Evolutionary conservation across 2,329 filamentous ascomycete genomes (phyloP).

Genomic region (Trichophyton mentagrophytes): DNA sequence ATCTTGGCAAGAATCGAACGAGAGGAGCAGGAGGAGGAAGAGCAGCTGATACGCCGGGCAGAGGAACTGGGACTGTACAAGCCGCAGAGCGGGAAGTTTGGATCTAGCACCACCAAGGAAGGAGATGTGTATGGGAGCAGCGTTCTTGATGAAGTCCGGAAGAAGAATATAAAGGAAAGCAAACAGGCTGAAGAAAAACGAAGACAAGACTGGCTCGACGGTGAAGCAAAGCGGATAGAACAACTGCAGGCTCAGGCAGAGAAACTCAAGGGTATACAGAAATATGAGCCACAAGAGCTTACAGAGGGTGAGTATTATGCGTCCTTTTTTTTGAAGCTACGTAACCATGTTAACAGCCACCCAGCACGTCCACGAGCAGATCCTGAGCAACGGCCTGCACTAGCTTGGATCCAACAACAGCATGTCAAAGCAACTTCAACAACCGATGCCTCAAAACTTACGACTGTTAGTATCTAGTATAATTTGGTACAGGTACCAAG

Average conservation of each 20-base stretch:
- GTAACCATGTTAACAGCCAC: background rate
- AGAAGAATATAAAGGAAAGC: slow-evolving; percentile 29
- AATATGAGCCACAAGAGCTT: slow-evolving; percentile 24
- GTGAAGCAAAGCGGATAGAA: slow-evolving; percentile 35
- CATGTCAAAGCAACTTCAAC: slow-evolving; percentile 27
- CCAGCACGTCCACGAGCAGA: slow-evolving; percentile 30
- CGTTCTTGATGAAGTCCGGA: slow-evolving; percentile 28
- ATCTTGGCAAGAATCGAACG: slow-evolving; percentile 34
- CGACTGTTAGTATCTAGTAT: slow-evolving; percentile 20
- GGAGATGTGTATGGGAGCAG: slow-evolving; percentile 32
- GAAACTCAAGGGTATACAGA: slow-evolving; percentile 26
- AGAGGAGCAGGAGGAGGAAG: slow-evolving; percentile 27
- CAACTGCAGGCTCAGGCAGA: slow-evolving; percentile 21
- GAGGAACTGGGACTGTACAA: slow-evolving; percentile 31
- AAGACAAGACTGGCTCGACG: slow-evolving; percentile 40
- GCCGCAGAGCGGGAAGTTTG: slow-evolving; percentile 34
- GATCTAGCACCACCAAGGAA: slow-evolving; percentile 29
- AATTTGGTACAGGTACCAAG: no score
- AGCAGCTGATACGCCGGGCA: slow-evolving; percentile 25
- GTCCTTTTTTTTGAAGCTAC: background rate
- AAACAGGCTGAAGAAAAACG: slow-evolving; percentile 35
- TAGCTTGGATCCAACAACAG: slow-evolving; percentile 34
- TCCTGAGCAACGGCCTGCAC: slow-evolving; percentile 25
- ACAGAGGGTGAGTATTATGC: slow-evolving; percentile 22
- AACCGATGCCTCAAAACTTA: slow-evolving; percentile 24